A percentile compares a stretch with the other conserved stretches of the same genome.
Evolutionary conservation across 2,329 filamentous ascomycete genomes (phyloP).

Genomic region (Berkeleyomyces rouxiae): DNA sequence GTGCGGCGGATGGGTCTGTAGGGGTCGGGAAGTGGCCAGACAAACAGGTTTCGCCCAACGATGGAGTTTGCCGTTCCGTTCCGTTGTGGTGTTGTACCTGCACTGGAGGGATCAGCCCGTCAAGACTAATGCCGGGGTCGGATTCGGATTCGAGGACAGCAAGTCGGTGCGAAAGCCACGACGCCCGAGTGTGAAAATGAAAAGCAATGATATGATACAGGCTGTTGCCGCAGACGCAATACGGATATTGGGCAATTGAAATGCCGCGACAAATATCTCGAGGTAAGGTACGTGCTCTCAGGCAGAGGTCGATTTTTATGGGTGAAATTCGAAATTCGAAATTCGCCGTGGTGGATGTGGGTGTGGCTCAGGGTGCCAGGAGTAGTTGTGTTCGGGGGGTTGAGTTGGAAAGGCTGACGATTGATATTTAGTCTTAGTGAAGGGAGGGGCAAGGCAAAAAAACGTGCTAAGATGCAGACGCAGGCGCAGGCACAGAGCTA

Average conservation of each 20-base stretch:
- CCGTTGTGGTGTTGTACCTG: neutral
- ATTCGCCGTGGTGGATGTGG: neutral
- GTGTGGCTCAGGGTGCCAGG: neutral
- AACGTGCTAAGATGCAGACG: neutral
- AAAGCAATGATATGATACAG: neutral
- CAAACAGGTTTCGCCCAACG: too few species aligned
- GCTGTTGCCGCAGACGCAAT: neutral
- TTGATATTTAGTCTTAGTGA: neutral
- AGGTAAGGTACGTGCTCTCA: neutral
- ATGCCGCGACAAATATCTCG: neutral
- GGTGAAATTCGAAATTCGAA: neutral
- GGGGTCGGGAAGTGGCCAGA: too few species aligned
- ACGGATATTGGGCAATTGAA: neutral
- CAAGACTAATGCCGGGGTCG: neutral
- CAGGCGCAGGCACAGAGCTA: neutral
- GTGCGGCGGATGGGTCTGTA: too few species aligned
- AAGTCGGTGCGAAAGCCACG: neutral
- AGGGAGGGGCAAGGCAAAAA: slow-evolving; percentile 1
- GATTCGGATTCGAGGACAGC: neutral
- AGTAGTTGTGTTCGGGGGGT: neutral
- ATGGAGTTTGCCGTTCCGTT: too few species aligned
- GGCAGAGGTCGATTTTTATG: neutral
- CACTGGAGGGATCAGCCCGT: neutral
- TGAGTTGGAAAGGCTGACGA: slow-evolving; percentile 4
- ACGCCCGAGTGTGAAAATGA: neutral